phyloP scores from a whole-genome alignment of 2,329 filamentous ascomycete genomes.

The Pseudogymnoascus destructans region DNA sequence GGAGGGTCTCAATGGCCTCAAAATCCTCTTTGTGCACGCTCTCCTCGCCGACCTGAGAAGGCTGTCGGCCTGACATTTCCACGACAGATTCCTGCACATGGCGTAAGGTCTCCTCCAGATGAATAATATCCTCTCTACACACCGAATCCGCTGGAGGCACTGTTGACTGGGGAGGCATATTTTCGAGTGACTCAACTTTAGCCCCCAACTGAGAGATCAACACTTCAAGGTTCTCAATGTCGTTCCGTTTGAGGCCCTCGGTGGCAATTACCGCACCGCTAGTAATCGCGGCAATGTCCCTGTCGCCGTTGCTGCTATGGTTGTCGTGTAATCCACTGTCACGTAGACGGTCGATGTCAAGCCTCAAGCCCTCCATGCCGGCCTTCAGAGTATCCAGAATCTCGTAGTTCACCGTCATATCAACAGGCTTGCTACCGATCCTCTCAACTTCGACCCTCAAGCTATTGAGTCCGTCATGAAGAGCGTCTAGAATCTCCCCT shows the following conservation, averaged over 20 bases:
- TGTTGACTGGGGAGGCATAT: constrained; percentile 34
- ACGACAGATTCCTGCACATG: constrained; percentile 47
- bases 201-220: constrained; percentile 69
- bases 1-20: constrained; percentile 77
- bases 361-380: constrained; percentile 62
- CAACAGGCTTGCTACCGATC: constrained; percentile 63
- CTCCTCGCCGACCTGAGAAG: constrained; percentile 27
- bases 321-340: constrained; percentile 31
- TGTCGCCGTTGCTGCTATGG: constrained; percentile 27
- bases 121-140: constrained; percentile 41
- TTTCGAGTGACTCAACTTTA: constrained; percentile 70
- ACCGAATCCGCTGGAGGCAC: constrained; percentile 30
- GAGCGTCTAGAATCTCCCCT: constrained; percentile 74
- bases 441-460: constrained; percentile 66
- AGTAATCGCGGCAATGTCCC: constrained; percentile 38
- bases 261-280: constrained; percentile 38
- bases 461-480: constrained; percentile 76
- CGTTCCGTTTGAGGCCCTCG: constrained; percentile 49
- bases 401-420: constrained; percentile 76
- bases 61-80: constrained; percentile 34
- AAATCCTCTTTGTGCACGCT: constrained; percentile 68
- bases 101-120: constrained; percentile 40
- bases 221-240: constrained; percentile 75
- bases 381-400: constrained; percentile 76
- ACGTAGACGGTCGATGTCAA: constrained; percentile 69